A percentile compares a stretch with the other conserved stretches of the same genome.
Conservation (phyloP, 306 rosid species). For the Malus fusca region DNA sequence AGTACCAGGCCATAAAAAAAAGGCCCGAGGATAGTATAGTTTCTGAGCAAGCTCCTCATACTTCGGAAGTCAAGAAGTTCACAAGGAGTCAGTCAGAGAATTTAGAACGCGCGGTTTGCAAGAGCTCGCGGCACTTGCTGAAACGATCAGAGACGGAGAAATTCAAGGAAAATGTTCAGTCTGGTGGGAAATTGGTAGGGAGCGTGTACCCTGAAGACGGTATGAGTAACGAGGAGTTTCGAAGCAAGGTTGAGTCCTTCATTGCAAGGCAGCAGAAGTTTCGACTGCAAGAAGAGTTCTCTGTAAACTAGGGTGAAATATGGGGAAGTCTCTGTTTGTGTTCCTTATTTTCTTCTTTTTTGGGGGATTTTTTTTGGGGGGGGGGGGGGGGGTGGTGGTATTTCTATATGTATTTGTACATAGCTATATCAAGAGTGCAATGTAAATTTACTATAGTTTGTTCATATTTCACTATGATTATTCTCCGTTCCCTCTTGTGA, state of each 20-base stretch:
- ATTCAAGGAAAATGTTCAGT: slow-evolving; percentile 4
- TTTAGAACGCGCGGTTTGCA: slow-evolving; percentile 3
- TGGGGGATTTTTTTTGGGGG: background rate
- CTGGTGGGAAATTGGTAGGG: background rate
- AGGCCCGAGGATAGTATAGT: background rate
- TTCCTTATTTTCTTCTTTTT: background rate
- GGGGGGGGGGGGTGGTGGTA: no score
- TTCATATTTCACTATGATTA: background rate
- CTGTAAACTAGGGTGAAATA: background rate
- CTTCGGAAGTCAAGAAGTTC: slow-evolving; percentile 19
- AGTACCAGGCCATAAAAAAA: background rate
- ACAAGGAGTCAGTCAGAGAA: slow-evolving; percentile 45
- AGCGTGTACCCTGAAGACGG: slow-evolving; percentile 40
- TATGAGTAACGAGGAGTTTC: slow-evolving; percentile 79
- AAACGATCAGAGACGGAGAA: slow-evolving; percentile 51
- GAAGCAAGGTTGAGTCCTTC: slow-evolving; percentile 68
- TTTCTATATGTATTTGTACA: background rate
- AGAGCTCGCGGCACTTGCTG: slow-evolving; percentile 24
- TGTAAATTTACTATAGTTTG: background rate
- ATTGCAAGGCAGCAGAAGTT: slow-evolving; percentile 70
- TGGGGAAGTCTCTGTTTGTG: background rate
- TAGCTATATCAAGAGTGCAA: background rate
- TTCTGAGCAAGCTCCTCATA: background rate
- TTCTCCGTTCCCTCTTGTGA: no score
- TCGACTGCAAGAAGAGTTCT: slow-evolving; percentile 43